phyloP scores from a whole-genome alignment of 139 green algal species.

The Picochlorum sp. region DNA sequence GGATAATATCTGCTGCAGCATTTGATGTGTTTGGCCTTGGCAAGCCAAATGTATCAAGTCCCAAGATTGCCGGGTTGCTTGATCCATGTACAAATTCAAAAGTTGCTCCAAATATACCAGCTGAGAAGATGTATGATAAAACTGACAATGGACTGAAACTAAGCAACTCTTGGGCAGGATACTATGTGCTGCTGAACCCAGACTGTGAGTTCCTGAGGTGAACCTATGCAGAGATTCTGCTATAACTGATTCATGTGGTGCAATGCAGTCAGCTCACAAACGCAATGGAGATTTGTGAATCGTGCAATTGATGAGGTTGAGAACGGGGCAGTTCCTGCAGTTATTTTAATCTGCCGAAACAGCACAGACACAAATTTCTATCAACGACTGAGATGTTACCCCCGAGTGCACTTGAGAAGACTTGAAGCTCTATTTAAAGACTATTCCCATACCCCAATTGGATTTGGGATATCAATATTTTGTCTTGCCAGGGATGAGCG shows the following conservation, averaged over 20 bases:
- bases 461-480: conserved; percentile 73
- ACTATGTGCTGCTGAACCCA: conserved; percentile 71
- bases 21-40: conserved; percentile 40
- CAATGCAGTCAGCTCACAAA: conserved; percentile 15
- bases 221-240: background rate
- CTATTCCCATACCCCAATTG: conserved; percentile 56
- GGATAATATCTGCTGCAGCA: conserved; percentile 39
- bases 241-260: background rate
- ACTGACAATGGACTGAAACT: conserved; percentile 59
- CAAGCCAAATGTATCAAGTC: conserved; percentile 33
- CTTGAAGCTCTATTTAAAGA: conserved; percentile 60
- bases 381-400: conserved; percentile 69
- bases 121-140: conserved; percentile 74
- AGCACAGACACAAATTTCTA: conserved; percentile 61
- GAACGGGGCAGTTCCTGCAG: conserved; percentile 46
- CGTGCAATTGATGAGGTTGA: conserved; percentile 81
- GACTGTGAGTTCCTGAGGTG: conserved; percentile 42
- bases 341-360: conserved; percentile 64
- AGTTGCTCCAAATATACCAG: conserved; percentile 71
- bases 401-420: conserved; percentile 58
- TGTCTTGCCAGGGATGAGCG: conserved; percentile 47
- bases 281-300: conserved; percentile 80
- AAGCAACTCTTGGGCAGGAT: conserved; percentile 61
- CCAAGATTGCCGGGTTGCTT: conserved; percentile 58
- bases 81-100: conserved; percentile 78